Base-by-base conservation (phyloP, 805 yeast species). In the Pichia scutulata region DNA sequence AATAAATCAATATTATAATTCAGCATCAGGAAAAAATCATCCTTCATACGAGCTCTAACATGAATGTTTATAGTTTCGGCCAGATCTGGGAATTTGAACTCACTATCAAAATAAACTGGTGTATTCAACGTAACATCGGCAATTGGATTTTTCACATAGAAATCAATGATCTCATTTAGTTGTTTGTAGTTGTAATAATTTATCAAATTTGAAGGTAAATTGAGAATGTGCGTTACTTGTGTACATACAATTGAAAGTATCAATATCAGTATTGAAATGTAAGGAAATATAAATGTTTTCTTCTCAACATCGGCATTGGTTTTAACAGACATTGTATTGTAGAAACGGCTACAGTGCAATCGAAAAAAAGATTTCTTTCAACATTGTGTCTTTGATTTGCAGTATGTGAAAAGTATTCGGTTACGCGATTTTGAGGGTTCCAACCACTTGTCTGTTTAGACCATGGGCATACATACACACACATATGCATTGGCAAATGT, bases 71-170 rank as follows among this genome's bases (percentile, higher is more conserved):
- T 60, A 1, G 85, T 89, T 41, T 71, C 71, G 1, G 74, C 76
- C 19, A 89, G 60, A 62, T 89, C 96, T 0, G 92, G 90, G 56
- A 82, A 81, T 18, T 67, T 64, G 55, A 80, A 72, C 12, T 72
- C 72, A 1, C 65, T 57, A n/a, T 65, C 63, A 22, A 73, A 56
- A 44, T 66, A 71, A 4, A 77, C 68, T 0, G 79, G 80, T 7
- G 78, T 68, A 2, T 58, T 65, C 41, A 79, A 48, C 23, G 64
- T 63, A 2, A 78, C 53, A 57, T 78, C 82, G 22, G 64, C 56
- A 42, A 72, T 64, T 13, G 73, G 75, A 45, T 71, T 58, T 9
- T 65, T 64, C n/a, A 56, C 49, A 43, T 54, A 67, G 43, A 55
- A 55, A 1, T 47, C 26, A 0, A 65, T 21, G 1, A 48, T 46